These are phyloP conservation scores for Suhomyces bribrorum DNA, from an alignment of 1,139 yeast species.

Conservation along the genomic window DNA sequence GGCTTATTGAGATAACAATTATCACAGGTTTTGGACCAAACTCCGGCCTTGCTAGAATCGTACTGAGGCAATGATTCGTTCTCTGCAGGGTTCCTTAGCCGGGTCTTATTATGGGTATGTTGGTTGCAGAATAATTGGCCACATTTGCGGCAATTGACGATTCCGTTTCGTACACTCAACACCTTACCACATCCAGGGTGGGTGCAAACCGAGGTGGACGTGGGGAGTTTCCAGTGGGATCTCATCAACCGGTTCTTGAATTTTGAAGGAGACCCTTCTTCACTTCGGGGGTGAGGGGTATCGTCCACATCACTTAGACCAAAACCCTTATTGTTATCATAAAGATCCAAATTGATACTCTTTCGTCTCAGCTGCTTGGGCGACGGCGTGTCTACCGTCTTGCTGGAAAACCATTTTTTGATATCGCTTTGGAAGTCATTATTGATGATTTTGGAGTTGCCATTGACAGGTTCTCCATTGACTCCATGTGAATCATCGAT, in stretches of 20 bases:
- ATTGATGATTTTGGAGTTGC: slow-evolving; percentile 15
- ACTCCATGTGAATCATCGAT: slow-evolving; percentile 63
- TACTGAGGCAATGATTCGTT: slow-evolving; percentile 34
- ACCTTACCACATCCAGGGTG: slow-evolving; percentile 37
- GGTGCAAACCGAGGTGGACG: slow-evolving; percentile 33
- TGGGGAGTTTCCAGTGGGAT: slow-evolving; percentile 65
- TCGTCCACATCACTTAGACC: slow-evolving; percentile 22
- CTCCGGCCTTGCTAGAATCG: slow-evolving; percentile 42
- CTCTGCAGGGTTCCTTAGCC: slow-evolving; percentile 36
- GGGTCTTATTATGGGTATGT: slow-evolving; percentile 59
- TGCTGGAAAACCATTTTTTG: slow-evolving; percentile 25
- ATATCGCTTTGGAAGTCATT: slow-evolving; percentile 25
- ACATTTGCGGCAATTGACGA: slow-evolving; percentile 67
- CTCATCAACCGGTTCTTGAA: slow-evolving; percentile 38
- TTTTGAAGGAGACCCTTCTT: slow-evolving; percentile 7
- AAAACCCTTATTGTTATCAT: slow-evolving; percentile 39
- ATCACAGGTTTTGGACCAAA: slow-evolving; percentile 72
- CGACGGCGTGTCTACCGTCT: slow-evolving; percentile 11
- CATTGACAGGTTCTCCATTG: slow-evolving; percentile 3
- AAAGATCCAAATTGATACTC: slow-evolving; percentile 33
- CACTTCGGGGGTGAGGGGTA: neutral
- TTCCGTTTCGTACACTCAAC: slow-evolving; percentile 51
- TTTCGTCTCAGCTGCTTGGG: slow-evolving; percentile 19
- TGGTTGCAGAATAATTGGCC: slow-evolving; percentile 68
- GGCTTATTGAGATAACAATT: slow-evolving; percentile 59